Conservation (phyloP, 805 yeast genomes). For the Candida nonsorbophila region DNA sequence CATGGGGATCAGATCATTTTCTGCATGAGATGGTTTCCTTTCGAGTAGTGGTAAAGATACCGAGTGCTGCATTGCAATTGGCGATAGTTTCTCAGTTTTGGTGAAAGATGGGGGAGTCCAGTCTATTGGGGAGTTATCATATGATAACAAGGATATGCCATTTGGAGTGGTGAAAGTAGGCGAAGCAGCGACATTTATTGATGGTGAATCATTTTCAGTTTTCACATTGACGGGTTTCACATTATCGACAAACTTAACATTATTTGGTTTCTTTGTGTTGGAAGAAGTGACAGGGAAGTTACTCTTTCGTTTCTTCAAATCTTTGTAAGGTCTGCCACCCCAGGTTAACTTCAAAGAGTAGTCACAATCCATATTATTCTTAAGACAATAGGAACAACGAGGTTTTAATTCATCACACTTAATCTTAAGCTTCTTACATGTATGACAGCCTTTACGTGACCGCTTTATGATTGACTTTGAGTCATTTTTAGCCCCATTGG, state of each 20-base stretch:
- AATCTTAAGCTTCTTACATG: constrained; percentile 55
- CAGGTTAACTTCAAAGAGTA: constrained; percentile 60
- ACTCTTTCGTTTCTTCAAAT: constrained; percentile 28
- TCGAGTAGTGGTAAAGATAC: too few relatives aligned
- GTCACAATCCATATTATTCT: constrained; percentile 48
- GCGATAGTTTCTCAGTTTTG: too few relatives aligned
- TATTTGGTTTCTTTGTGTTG: too few relatives aligned
- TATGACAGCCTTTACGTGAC: constrained; percentile 50
- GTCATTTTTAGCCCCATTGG: constrained; percentile 2
- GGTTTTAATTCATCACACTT: constrained; percentile 73
- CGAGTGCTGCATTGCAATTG: too few relatives aligned
- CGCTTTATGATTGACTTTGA: constrained; percentile 4
- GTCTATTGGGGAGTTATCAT: too few relatives aligned
- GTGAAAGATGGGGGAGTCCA: too few relatives aligned
- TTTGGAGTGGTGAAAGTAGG: constrained; percentile 10
- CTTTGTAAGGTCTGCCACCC: constrained; percentile 69
- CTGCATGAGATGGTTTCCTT: too few relatives aligned
- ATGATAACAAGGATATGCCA: constrained; percentile 10
- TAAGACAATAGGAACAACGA: constrained; percentile 50
- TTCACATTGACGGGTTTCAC: too few relatives aligned
- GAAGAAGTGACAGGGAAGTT: constrained; percentile 1
- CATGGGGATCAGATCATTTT: too few relatives aligned
- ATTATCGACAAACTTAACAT: too few relatives aligned
- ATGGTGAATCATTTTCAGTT: too few relatives aligned
- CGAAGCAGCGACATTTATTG: too few relatives aligned